These are phyloP conservation scores for Phaseolus lunatus DNA, from an alignment of 306 rosid species.

Conservation along the genomic window DNA sequence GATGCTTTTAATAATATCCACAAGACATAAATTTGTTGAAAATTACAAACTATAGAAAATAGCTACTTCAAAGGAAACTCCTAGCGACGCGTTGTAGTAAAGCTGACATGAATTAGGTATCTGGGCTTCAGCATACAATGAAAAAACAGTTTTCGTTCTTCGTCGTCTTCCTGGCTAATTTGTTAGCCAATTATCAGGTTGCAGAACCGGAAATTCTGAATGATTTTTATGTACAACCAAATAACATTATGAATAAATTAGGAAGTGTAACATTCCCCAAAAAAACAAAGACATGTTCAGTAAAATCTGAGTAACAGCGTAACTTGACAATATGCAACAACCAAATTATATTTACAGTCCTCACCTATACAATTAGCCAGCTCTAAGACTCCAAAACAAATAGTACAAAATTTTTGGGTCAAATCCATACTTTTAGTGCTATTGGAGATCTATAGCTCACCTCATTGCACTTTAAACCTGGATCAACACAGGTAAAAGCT, in stretches of 20 bases:
- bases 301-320: constrained; percentile 27
- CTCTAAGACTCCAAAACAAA: constrained; percentile 24
- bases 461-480: constrained; percentile 28
- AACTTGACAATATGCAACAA: constrained; percentile 42
- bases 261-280: not conserved
- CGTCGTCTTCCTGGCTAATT: not conserved
- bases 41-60: too few species aligned
- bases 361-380: constrained; percentile 46
- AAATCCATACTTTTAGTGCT: constrained; percentile 35
- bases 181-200: not conserved
- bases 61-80: too few species aligned
- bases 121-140: not conserved
- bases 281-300: not conserved
- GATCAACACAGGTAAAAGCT: constrained; percentile 39
- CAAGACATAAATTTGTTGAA: too few species aligned
- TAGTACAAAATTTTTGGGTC: constrained; percentile 37
- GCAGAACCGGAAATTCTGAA: not conserved
- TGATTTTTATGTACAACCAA: not conserved
- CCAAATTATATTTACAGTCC: constrained; percentile 60
- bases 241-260: not conserved
- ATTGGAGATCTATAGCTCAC: constrained; percentile 31
- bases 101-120: not conserved
- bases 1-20: too few species aligned
- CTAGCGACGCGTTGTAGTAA: not conserved
- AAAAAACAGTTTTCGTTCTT: not conserved